These are phyloP conservation scores for Acer yangbiense DNA, from an alignment of 345 rosid species.

Conservation along the genomic window DNA sequence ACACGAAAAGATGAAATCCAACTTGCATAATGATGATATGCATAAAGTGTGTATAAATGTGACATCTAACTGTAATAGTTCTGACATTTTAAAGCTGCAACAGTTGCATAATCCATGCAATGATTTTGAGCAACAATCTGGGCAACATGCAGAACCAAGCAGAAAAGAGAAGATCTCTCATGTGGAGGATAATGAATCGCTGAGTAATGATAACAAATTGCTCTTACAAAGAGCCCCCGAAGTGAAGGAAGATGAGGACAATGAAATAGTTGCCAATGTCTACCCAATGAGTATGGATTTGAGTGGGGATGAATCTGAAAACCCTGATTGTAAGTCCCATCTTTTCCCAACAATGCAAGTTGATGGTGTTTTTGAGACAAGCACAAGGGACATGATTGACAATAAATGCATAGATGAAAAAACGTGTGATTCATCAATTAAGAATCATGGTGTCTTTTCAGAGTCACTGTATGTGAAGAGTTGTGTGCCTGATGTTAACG, in stretches of 20 bases:
- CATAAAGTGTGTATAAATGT: conserved; percentile 28
- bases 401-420: conserved; percentile 20
- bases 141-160: conserved; percentile 22
- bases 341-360: conserved; percentile 15
- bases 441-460: conserved; percentile 14
- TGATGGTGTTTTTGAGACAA: conserved; percentile 23
- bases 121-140: conserved; percentile 31
- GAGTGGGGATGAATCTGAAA: conserved; percentile 18
- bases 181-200: conserved; percentile 24
- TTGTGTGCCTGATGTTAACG: conserved; percentile 14
- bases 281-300: conserved; percentile 17
- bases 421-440: neutral
- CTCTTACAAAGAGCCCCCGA: conserved; percentile 15
- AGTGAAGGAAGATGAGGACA: conserved; percentile 22
- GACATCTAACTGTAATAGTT: conserved; percentile 24
- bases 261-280: conserved; percentile 13
- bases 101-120: conserved; percentile 24
- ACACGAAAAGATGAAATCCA: conserved; percentile 33
- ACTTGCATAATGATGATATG: conserved; percentile 22
- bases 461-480: conserved; percentile 17
- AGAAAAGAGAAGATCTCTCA: conserved; percentile 27
- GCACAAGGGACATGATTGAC: conserved; percentile 14
- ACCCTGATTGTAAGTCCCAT: conserved; percentile 9
- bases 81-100: conserved; percentile 31
- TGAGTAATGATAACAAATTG: conserved; percentile 29